Percentiles rank a stretch among this genome's conserved stretches.
These are phyloP conservation scores for Trichoderma koningii DNA, from an alignment of 2,329 filamentous ascomycete genomes.

Conservation along the genomic window DNA sequence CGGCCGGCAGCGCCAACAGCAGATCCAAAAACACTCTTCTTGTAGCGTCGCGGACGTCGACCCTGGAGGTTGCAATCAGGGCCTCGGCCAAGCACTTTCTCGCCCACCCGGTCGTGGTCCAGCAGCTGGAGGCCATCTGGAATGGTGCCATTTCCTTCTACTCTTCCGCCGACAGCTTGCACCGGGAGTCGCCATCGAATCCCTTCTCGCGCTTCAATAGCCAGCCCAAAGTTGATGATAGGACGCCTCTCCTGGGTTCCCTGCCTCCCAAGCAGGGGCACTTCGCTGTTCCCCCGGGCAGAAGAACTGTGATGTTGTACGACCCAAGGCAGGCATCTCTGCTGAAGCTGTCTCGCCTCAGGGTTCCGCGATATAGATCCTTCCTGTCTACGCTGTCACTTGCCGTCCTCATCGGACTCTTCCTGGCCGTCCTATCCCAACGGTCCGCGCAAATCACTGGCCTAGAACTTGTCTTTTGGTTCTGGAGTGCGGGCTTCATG, in stretches of 20 bases:
- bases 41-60: conserved; percentile 76
- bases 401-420: conserved; percentile 79
- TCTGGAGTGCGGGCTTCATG: conserved; percentile 97
- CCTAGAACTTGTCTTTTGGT: conserved; percentile 90
- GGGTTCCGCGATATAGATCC: conserved; percentile 89
- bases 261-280: conserved; percentile 37
- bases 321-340: conserved; percentile 86
- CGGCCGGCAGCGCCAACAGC: conserved; percentile 39
- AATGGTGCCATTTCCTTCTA: conserved; percentile 94
- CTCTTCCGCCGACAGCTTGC: conserved; percentile 80
- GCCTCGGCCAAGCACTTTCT: conserved; percentile 91
- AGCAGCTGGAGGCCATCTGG: conserved; percentile 97
- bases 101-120: conserved; percentile 86
- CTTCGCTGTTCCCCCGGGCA: conserved; percentile 48
- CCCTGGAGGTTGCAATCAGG: conserved; percentile 88
- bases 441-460: conserved; percentile 79
- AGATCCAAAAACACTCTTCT: conserved; percentile 51
- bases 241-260: conserved; percentile 55
- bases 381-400: conserved; percentile 87
- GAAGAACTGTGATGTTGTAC: conserved; percentile 82
- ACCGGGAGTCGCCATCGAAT: conserved; percentile 55
- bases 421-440: conserved; percentile 76
- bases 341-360: conserved; percentile 86
- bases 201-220: conserved; percentile 33
- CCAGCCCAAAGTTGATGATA: conserved; percentile 44